Base-by-base conservation (phyloP, 2,329 filamentous ascomycete species). In the Pyricularia sp. region DNA sequence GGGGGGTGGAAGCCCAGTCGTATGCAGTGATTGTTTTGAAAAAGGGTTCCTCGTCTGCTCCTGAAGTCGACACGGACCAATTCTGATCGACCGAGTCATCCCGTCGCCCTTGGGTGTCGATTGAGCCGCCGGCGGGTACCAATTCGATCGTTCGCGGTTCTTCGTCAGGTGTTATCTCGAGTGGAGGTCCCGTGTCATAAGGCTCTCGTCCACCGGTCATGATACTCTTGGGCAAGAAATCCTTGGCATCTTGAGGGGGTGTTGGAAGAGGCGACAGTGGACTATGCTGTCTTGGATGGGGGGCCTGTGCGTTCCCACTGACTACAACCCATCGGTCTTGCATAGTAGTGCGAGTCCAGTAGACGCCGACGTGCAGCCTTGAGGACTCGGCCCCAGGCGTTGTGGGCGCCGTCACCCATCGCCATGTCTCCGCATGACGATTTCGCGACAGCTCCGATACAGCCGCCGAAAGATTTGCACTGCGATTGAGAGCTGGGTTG, bases 1-100 rank as follows among this genome's bases (percentile, higher is more conserved):
- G 72, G 10, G 78, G 76, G 0, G 79, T 81, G 6, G 68, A 68
- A 1, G 71, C 72, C 80, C 80, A 83, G 69, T 81, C 74, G 6
- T 79, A 70, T 26, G 69, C 74, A 44, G 77, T 73, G 53, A 79
- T 71, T 1, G 73, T 70, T 55, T 76, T 71, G 19, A 75, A 70
- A 55, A 75, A 77, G 1, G 73, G 73, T 16, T 71, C 72, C 64
- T 74, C 71, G 53, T 75, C 72, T 62, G 69, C 60, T 53, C 24
- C 57, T 9, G 64, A 35, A n/a, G 33, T 31, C 3, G 60, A 31
- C 5, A 63, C 55, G 30, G 62, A 49, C 65, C 65, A 66, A 19
- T 13, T 59, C 26, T 59, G 44, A 13, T 62, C 57, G 22, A 19
- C 26, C 9, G 59, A 10, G 12, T 30, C 40, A 59, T 33, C 30